Evolutionary conservation across 2,329 filamentous ascomycete genomes (phyloP).

Genomic region (Dothidotthia symphoricarpi): DNA sequence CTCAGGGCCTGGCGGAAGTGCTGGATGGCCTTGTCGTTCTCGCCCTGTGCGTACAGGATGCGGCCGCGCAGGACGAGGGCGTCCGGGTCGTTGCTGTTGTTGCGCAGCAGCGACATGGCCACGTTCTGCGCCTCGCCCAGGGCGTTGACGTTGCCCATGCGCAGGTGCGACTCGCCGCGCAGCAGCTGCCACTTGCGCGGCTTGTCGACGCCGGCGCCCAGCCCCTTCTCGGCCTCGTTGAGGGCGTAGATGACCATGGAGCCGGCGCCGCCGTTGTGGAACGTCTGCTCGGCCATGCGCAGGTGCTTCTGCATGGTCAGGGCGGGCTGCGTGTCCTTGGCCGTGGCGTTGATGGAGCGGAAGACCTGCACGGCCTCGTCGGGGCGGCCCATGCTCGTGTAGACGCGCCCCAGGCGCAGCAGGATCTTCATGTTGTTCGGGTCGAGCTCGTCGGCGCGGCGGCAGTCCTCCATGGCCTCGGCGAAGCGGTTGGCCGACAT

Average conservation of each 20-base stretch:
- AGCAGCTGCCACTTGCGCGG: constrained; percentile 93
- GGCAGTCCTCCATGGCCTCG: constrained; percentile 83
- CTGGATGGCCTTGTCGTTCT: constrained; percentile 91
- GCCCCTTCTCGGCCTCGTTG: constrained; percentile 79
- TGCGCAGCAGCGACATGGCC: constrained; percentile 79
- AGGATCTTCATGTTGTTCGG: constrained; percentile 84
- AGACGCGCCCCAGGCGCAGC: constrained; percentile 82
- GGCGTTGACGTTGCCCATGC: constrained; percentile 86
- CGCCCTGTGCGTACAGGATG: constrained; percentile 84
- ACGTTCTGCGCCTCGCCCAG: constrained; percentile 90
- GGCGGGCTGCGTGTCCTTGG: constrained; percentile 81
- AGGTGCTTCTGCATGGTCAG: constrained; percentile 83
- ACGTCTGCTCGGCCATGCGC: constrained; percentile 71
- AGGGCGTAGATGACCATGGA: constrained; percentile 92
- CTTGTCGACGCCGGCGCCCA: constrained; percentile 72
- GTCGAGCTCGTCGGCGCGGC: constrained; percentile 76
- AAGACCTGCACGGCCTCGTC: constrained; percentile 84
- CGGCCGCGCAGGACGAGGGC: constrained; percentile 86
- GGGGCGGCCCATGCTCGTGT: constrained; percentile 81
- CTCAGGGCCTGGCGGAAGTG: constrained; percentile 86
- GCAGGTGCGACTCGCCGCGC: constrained; percentile 86
- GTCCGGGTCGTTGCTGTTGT: constrained; percentile 89
- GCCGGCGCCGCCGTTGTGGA: constrained; percentile 72
- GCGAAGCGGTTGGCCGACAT: constrained; percentile 81
- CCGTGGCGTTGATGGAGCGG: constrained; percentile 74